Percentiles rank a stretch among this genome's conserved stretches.
Evolutionary conservation across 352 stramenopile genomes (phyloP).

Genomic region (Phytophthora ramorum): DNA sequence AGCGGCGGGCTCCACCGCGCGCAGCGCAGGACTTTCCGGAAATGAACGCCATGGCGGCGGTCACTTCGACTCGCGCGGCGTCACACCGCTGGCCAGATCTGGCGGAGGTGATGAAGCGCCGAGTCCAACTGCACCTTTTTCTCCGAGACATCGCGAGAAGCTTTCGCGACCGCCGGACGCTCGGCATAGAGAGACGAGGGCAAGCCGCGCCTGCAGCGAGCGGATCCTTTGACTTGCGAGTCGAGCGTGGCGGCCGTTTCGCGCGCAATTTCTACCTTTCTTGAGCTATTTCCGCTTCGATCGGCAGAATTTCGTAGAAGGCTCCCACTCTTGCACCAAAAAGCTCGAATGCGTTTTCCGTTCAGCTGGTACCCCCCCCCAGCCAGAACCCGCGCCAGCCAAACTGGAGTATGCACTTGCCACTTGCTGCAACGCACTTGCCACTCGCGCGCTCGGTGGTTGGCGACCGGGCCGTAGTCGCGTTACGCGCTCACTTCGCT

Average conservation of each 20-base stretch:
- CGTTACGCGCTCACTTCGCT: conserved; percentile 36
- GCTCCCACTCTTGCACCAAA: conserved; percentile 37
- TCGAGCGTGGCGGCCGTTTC: conserved; percentile 20
- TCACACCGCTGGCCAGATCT: conserved; percentile 2
- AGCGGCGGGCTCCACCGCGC: conserved; percentile 2
- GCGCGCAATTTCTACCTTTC: conserved; percentile 19
- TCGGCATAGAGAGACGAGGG: too few relatives aligned
- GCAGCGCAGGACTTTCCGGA: conserved; percentile 12
- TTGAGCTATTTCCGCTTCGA: conserved; percentile 7
- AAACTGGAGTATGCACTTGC: conserved; percentile 41
- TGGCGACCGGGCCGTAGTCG: conserved; percentile 16
- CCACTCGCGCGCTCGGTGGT: conserved; percentile 42
- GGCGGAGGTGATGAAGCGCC: conserved; percentile 16
- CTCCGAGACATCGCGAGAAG: conserved; percentile 5
- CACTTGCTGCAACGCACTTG: conserved; percentile 52
- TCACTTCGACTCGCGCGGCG: neutral
- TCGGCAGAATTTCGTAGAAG: conserved; percentile 14
- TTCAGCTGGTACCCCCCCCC: conserved; percentile 39
- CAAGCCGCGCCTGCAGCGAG: neutral
- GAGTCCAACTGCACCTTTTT: conserved; percentile 14
- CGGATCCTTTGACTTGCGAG: neutral
- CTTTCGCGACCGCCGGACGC: too few relatives aligned
- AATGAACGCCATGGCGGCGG: neutral
- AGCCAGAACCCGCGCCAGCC: conserved; percentile 39
- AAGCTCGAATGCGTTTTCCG: conserved; percentile 35